phyloP scores from a whole-genome alignment of 805 yeast genomes.

The Scheffersomyces coipomensis region DNA sequence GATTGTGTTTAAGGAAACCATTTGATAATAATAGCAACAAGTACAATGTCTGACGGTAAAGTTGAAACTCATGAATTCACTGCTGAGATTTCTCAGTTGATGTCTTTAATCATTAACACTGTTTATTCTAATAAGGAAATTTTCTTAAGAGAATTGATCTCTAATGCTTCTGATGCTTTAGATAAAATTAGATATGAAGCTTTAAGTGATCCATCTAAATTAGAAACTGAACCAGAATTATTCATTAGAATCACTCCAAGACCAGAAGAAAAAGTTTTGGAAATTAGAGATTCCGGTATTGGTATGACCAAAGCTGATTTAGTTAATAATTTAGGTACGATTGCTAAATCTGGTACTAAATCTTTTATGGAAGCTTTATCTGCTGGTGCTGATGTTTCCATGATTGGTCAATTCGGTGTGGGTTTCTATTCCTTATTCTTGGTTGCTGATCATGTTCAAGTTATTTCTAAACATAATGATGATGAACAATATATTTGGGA shows the following conservation, averaged over 20 bases:
- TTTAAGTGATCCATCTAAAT: conserved; percentile 82
- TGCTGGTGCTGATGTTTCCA: conserved; percentile 99
- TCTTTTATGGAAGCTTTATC: conserved; percentile 99
- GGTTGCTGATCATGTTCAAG: conserved; percentile 99
- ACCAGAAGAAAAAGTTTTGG: conserved; percentile 91
- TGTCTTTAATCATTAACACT: conserved; percentile 99
- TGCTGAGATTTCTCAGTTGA: conserved; percentile 99
- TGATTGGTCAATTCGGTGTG: conserved; percentile 99
- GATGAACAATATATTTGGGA: conserved; percentile 99
- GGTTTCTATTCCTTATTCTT: conserved; percentile 99
- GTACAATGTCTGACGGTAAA: conserved; percentile 49
- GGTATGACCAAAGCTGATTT: conserved; percentile 99
- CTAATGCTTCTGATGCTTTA: conserved; percentile 98
- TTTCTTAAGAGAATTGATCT: conserved; percentile 97
- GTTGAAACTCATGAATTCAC: conserved; percentile 93
- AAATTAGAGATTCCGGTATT: conserved; percentile 98
- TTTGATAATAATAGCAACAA: too few relatives aligned
- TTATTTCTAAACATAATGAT: conserved; percentile 96
- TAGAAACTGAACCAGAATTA: conserved; percentile 93
- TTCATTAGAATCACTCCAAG: conserved; percentile 97
- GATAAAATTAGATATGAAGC: conserved; percentile 99
- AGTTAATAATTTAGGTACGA: conserved; percentile 98
- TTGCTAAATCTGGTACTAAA: conserved; percentile 99
- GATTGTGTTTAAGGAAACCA: too few relatives aligned
- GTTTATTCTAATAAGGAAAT: conserved; percentile 99